Percentiles rank a stretch among this genome's conserved stretches.
Conservation (phyloP, 305 asterid species). For the Fraxinus paxiana region DNA sequence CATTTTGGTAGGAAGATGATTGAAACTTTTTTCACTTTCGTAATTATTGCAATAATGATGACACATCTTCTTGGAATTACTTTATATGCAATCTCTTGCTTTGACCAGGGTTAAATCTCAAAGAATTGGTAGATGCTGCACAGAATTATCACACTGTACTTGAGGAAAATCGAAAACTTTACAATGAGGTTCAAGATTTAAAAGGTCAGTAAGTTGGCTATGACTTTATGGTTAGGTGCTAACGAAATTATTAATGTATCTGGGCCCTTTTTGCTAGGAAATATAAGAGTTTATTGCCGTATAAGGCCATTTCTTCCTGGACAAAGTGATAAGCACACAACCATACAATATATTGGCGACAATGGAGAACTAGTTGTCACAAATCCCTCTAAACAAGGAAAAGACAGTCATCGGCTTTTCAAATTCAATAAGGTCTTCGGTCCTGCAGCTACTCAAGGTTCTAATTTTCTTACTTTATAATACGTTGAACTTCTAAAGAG, state of each 20-base stretch:
- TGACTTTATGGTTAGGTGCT: conserved; percentile 23
- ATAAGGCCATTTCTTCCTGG: conserved; percentile 83
- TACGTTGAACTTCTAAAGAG: conserved; percentile 4
- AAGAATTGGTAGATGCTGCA: conserved; percentile 70
- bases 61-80: conserved; percentile 11
- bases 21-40: conserved; percentile 9
- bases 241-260: conserved; percentile 21
- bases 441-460: conserved; percentile 87
- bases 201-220: conserved; percentile 56
- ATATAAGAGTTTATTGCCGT: conserved; percentile 85
- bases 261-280: conserved; percentile 46
- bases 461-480: conserved; percentile 13
- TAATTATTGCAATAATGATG: conserved; percentile 7
- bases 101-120: conserved; percentile 62
- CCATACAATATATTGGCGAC: conserved; percentile 79
- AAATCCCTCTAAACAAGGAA: conserved; percentile 84
- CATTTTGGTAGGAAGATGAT: conserved; percentile 46
- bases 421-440: conserved; percentile 85
- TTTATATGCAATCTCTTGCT: conserved; percentile 11
- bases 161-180: conserved; percentile 77
- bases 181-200: conserved; percentile 94
- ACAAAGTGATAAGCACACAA: conserved; percentile 63
- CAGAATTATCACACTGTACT: conserved; percentile 73
- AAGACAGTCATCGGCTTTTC: conserved; percentile 76
- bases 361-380: conserved; percentile 75